A percentile compares a stretch with the other conserved stretches of the same genome.
Conservation (phyloP, 2,329 filamentous ascomycete genomes). For the Talaromyces verruculosus region DNA sequence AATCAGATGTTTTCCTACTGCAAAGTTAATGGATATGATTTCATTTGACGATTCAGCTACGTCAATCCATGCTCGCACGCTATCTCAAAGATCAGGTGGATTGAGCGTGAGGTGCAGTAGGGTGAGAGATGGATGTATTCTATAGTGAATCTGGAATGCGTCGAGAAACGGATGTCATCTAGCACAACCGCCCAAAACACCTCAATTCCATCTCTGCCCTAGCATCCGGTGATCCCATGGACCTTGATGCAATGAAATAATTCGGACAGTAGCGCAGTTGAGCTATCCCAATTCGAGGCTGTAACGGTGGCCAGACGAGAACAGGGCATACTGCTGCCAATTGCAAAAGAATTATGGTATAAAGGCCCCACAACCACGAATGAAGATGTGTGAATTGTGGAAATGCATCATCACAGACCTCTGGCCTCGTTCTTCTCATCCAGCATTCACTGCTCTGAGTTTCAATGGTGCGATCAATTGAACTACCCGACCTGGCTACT, state of each 20-base stretch:
- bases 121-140: not conserved
- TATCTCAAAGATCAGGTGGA: not conserved
- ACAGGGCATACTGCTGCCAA: not conserved
- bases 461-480: not conserved
- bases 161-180: not conserved
- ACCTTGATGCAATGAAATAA: not conserved
- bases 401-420: not conserved
- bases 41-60: not conserved
- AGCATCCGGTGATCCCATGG: not conserved
- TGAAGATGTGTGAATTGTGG: not conserved
- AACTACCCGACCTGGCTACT: not conserved
- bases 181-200: not conserved
- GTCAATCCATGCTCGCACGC: not conserved
- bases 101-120: not conserved
- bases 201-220: not conserved
- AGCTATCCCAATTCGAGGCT: not conserved
- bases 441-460: not conserved
- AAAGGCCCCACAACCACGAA: not conserved
- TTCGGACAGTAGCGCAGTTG: not conserved
- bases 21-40: not conserved
- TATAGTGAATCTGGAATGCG: not conserved
- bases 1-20: not conserved
- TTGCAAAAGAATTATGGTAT: not conserved
- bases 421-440: not conserved
- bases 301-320: not conserved